Percentiles rank a stretch among this genome's conserved stretches.
phyloP scores from a whole-genome alignment of 306 rosid genomes.

The Citrullus amarus region DNA sequence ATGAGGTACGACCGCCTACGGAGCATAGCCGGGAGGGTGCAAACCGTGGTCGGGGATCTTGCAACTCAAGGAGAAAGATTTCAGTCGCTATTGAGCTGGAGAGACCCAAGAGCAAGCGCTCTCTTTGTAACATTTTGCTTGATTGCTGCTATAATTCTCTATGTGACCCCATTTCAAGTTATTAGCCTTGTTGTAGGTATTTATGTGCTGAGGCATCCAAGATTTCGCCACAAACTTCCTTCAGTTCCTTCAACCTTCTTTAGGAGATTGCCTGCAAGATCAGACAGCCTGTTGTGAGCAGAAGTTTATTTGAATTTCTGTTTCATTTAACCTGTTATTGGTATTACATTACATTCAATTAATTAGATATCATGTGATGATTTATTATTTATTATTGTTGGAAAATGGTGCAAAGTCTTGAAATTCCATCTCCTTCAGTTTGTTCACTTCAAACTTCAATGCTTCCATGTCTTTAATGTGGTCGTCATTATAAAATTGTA shows the following conservation, averaged over 20 bases:
- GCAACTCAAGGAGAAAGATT: slow-evolving; percentile 93
- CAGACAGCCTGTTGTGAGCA: slow-evolving; percentile 62
- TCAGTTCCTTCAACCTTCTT: slow-evolving; percentile 73
- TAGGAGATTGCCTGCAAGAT: slow-evolving; percentile 78
- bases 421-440: neutral
- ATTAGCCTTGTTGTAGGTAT: slow-evolving; percentile 46
- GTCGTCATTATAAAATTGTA: no score
- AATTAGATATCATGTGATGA: neutral
- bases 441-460: neutral
- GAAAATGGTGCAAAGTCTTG: neutral
- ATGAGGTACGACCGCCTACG: slow-evolving; percentile 82
- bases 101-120: slow-evolving; percentile 84
- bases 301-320: neutral
- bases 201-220: slow-evolving; percentile 64
- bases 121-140: slow-evolving; percentile 55
- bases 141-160: slow-evolving; percentile 56
- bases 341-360: neutral
- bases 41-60: slow-evolving; percentile 66
- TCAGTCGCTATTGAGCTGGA: slow-evolving; percentile 72
- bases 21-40: slow-evolving; percentile 83
- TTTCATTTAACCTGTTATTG: neutral
- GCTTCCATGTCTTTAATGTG: no score
- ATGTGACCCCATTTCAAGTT: slow-evolving; percentile 80
- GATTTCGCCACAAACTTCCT: slow-evolving; percentile 65
- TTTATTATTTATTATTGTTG: neutral